Conservation (phyloP, 163 green algal genomes). For the Chlorella variabilis region DNA sequence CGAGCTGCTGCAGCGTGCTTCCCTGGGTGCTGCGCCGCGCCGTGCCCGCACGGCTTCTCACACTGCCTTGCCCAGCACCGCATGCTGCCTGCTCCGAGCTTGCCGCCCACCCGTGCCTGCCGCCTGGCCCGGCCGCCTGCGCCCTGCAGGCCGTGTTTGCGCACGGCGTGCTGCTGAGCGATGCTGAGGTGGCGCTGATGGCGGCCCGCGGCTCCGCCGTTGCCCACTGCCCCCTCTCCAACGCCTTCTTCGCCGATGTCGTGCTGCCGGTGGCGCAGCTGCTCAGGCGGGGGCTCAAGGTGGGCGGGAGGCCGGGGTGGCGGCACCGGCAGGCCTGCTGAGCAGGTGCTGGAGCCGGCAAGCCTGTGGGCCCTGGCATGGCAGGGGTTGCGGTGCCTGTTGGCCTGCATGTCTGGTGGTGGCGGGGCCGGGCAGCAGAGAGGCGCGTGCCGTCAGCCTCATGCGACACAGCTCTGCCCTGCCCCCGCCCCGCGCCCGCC, state of each 20-base stretch:
- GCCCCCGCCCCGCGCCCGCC: too few species aligned
- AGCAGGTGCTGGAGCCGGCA: too few species aligned
- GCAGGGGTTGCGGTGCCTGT: neutral
- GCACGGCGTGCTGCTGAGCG: slow-evolving; percentile 67
- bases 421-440: neutral
- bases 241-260: slow-evolving; percentile 62
- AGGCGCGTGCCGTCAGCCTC: too few species aligned
- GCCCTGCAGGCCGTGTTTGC: slow-evolving; percentile 65
- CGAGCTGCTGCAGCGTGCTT: neutral
- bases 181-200: slow-evolving; percentile 62
- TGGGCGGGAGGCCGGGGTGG: neutral
- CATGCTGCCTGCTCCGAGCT: too few species aligned
- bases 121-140: neutral
- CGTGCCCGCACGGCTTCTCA: neutral
- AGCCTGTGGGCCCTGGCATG: too few species aligned
- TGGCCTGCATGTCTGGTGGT: neutral
- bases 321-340: too few species aligned
- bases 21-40: neutral
- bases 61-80: too few species aligned
- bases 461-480: too few species aligned
- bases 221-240: slow-evolving; percentile 70
- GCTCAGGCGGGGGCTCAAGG: slow-evolving; percentile 33
- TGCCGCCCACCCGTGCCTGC: neutral
- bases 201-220: slow-evolving; percentile 55
- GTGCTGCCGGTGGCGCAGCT: slow-evolving; percentile 53